Evolutionary conservation across 2,329 filamentous ascomycete species (phyloP).

Genomic region (Penicillium sp.): DNA sequence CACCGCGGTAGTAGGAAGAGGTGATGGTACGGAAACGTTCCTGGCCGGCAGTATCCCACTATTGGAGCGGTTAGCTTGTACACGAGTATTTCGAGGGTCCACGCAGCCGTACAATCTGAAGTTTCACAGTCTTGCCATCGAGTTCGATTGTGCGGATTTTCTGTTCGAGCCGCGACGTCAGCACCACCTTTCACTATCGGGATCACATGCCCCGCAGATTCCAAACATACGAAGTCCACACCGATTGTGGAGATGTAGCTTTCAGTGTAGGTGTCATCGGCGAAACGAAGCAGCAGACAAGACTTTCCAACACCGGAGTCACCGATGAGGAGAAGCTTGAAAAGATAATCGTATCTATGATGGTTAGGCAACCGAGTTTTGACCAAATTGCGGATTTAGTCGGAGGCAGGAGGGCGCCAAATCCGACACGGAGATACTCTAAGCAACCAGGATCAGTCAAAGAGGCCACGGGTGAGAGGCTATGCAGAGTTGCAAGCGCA

Average conservation of each 20-base stretch:
- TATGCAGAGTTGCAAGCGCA: not conserved
- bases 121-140: conserved; percentile 98
- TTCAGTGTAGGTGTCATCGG: conserved; percentile 98
- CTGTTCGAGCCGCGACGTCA: conserved; percentile 50
- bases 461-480: not conserved
- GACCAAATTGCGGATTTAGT: conserved; percentile 8
- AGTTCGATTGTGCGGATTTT: conserved; percentile 99
- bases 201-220: conserved; percentile 7
- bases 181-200: conserved; percentile 11
- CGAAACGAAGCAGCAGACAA: conserved; percentile 94
- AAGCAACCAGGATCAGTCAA: conserved; percentile 13
- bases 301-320: conserved; percentile 99
- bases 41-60: conserved; percentile 99
- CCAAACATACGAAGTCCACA: conserved; percentile 86
- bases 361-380: conserved; percentile 28
- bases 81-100: not conserved
- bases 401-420: not conserved
- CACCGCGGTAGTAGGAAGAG: conserved; percentile 98
- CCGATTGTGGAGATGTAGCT: conserved; percentile 99
- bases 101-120: conserved; percentile 77
- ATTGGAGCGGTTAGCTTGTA: conserved; percentile 25
- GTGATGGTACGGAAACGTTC: conserved; percentile 99
- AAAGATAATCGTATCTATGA: conserved; percentile 98
- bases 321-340: conserved; percentile 99
- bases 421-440: conserved; percentile 25